Base-by-base conservation (phyloP, 495 filamentous ascomycete species). In the Aspergillus nanangensis region DNA sequence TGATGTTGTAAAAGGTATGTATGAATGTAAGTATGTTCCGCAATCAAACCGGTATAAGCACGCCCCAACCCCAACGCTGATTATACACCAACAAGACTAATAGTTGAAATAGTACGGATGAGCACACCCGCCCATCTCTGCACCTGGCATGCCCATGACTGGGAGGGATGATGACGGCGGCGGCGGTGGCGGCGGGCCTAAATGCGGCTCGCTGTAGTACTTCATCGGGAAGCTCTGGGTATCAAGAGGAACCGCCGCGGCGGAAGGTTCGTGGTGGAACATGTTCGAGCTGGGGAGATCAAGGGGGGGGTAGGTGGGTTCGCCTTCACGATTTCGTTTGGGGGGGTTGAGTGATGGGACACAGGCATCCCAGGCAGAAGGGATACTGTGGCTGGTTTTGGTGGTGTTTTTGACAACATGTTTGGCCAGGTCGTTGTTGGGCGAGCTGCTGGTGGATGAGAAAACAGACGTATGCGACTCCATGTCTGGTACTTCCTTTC, bases 61-160 rank as follows among this genome's bases (percentile, higher is more conserved):
- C 25, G 25, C 25, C 25, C 7, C 25, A 29, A 29, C 5, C 25
- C 25, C 25, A 5, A 29, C 25, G 25, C 25, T 29, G 25, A 11
- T 7, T 29, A 29, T 29, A 29, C 25, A 29, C 25, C 5, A 29
- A 11, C 31, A 38, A 33, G 3, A 22, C 40, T 53, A 60, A 17
- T 57, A 60, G 14, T 56, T 50, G 41, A 63, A 70, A 50, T 65
- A 66, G 31, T 63, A 70, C 2, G 64, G 61, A 9, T 63, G 53
- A 8, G 44, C 36, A 41, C 53, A 61, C 5, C 45, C 45, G 8
- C 55, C 52, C 36, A 66, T 48, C 17, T 51, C 57, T 3, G 42
- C 18, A 0, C 24, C 43, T 0, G 57, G 43, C 3, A 50, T 48
- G 3, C 46, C 52, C 8, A 57, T 46, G 3, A 49, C 41, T 5